Percentiles rank a stretch among this genome's conserved stretches.
Evolutionary conservation across 176 grass and related monocot genomes (phyloP).

Genomic region (Triticum dicoccoides): DNA sequence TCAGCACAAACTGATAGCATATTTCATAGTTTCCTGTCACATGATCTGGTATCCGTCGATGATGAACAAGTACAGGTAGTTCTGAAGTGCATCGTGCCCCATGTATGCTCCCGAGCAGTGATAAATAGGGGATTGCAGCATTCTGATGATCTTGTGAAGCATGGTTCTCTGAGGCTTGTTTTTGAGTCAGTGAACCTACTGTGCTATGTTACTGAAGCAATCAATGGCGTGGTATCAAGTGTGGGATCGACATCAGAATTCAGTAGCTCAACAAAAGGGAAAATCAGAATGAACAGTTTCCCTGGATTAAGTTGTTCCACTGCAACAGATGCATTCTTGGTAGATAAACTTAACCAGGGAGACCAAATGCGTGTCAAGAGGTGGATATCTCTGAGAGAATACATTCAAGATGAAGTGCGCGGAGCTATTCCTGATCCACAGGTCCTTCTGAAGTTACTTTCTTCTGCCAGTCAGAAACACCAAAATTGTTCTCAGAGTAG

Average conservation of each 20-base stretch:
- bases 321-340: slow-evolving; percentile 24
- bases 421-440: slow-evolving; percentile 80
- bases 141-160: slow-evolving; percentile 82
- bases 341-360: slow-evolving; percentile 28
- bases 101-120: slow-evolving; percentile 59
- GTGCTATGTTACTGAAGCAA: slow-evolving; percentile 42
- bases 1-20: slow-evolving; percentile 48
- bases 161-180: slow-evolving; percentile 73
- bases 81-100: slow-evolving; percentile 76
- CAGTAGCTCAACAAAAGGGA: slow-evolving; percentile 25
- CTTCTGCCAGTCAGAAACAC: slow-evolving; percentile 56
- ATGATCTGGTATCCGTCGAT: slow-evolving; percentile 43
- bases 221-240: slow-evolving; percentile 41
- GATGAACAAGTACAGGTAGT: slow-evolving; percentile 57
- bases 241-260: slow-evolving; percentile 10
- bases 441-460: slow-evolving; percentile 89
- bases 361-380: slow-evolving; percentile 32
- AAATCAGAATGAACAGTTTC: slow-evolving; percentile 23
- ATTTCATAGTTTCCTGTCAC: slow-evolving; percentile 39
- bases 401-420: slow-evolving; percentile 72
- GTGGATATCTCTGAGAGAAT: slow-evolving; percentile 68
- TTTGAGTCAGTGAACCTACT: slow-evolving; percentile 74
- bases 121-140: slow-evolving; percentile 91
- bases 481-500: slow-evolving; percentile 33
- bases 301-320: slow-evolving; percentile 47